These are phyloP conservation scores for Bimuria novae-zelandiae DNA, from an alignment of 2,329 filamentous ascomycete species.

Conservation along the genomic window DNA sequence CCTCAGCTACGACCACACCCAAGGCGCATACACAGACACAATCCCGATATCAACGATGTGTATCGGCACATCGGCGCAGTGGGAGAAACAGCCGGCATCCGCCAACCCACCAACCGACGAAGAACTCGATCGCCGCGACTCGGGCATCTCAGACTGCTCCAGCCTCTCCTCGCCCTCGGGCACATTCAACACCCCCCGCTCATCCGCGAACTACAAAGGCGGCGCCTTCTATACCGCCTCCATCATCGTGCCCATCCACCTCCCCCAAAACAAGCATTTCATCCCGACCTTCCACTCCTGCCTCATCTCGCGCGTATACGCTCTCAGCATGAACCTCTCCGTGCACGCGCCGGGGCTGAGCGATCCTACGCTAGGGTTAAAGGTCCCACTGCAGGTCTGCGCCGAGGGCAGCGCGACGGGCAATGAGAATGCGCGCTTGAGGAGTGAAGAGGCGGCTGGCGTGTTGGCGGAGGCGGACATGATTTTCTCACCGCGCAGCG, in stretches of 20 bases:
- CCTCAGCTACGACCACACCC: conserved; percentile 52
- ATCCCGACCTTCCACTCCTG: conserved; percentile 73
- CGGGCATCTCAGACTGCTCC: conserved; percentile 45
- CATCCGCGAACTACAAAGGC: conserved; percentile 51
- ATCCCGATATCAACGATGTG: conserved; percentile 60
- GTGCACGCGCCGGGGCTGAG: conserved; percentile 51
- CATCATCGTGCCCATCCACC: conserved; percentile 66
- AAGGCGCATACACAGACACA: conserved; percentile 59
- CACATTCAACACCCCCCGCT: conserved; percentile 36
- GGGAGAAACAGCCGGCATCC: conserved; percentile 54
- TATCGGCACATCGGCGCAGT: conserved; percentile 58
- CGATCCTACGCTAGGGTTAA: conserved; percentile 43
- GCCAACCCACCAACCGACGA: conserved; percentile 34
- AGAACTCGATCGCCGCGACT: conserved; percentile 45
- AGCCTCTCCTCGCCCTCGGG: conserved; percentile 23
- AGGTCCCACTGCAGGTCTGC: conserved; percentile 53
- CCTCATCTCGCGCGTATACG: conserved; percentile 66
- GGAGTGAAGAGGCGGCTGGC: conserved; percentile 31
- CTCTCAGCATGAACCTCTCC: conserved; percentile 62
- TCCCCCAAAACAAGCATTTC: conserved; percentile 65
- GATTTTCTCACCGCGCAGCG: conserved; percentile 43
- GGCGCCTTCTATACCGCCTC: conserved; percentile 63
- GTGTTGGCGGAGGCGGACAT: conserved; percentile 34
- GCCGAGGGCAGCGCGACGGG: conserved; percentile 43
- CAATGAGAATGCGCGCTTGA: conserved; percentile 37